Evolutionary conservation across 2,329 filamentous ascomycete species (phyloP).

Genomic region (Ceratocystis smalleyi): DNA sequence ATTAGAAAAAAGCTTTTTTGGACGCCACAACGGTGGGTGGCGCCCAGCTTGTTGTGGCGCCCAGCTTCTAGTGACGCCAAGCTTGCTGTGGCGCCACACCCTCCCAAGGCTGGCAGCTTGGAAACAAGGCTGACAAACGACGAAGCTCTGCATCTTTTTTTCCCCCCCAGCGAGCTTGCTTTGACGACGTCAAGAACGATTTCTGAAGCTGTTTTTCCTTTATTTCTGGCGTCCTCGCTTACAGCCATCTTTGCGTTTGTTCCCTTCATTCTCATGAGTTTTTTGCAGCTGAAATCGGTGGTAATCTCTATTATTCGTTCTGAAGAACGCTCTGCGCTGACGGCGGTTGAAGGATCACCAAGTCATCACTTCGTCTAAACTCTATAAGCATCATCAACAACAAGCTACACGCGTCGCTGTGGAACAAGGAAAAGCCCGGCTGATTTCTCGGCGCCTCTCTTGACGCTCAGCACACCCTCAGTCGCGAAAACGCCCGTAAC

Average conservation of each 20-base stretch:
- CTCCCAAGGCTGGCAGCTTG: background rate
- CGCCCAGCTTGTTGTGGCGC: background rate
- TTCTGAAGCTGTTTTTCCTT: background rate
- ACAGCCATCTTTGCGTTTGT: background rate
- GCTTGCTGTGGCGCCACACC: background rate
- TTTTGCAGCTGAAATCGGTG: background rate
- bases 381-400: background rate
- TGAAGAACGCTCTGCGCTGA: background rate
- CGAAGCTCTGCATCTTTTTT: background rate
- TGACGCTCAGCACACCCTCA: too few relatives aligned
- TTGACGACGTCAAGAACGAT: background rate
- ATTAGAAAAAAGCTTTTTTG: background rate
- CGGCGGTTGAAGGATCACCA: background rate
- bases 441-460: too few relatives aligned
- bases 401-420: background rate
- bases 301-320: background rate
- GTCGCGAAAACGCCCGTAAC: too few relatives aligned
- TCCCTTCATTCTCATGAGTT: background rate
- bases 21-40: too few relatives aligned
- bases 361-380: background rate
- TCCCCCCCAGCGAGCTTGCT: background rate
- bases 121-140: conserved; percentile 1
- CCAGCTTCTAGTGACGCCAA: too few relatives aligned
- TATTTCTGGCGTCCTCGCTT: background rate
- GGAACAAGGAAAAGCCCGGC: too few relatives aligned